Evolutionary conservation across 257 asterid genomes (phyloP).

Genomic region (Salvia hispanica): DNA sequence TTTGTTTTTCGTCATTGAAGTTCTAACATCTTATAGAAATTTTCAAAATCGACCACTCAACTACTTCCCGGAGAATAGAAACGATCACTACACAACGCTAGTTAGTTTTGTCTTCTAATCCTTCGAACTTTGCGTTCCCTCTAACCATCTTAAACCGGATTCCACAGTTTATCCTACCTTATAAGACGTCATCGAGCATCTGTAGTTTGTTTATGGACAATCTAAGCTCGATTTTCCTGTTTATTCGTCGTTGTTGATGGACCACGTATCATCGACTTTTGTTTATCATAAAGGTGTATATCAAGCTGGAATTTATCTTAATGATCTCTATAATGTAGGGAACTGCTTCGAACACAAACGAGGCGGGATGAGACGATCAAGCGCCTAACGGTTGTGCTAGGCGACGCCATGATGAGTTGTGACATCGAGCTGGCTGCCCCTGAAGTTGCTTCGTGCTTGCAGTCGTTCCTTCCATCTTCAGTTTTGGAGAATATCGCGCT

Average conservation of each 20-base stretch:
- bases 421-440: conserved; percentile 64
- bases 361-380: conserved; percentile 54
- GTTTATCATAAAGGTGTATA: background rate
- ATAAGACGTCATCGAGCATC: background rate
- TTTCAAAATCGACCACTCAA: background rate
- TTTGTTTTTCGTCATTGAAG: background rate
- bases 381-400: conserved; percentile 44
- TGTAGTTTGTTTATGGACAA: too few species aligned
- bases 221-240: too few species aligned
- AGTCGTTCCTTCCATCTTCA: conserved; percentile 55
- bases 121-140: background rate
- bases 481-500: conserved; percentile 50
- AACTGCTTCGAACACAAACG: conserved; percentile 56
- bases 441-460: conserved; percentile 53
- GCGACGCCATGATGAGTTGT: conserved; percentile 66
- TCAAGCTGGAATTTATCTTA: background rate
- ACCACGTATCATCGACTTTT: background rate
- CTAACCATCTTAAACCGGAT: background rate
- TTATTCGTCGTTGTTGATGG: background rate
- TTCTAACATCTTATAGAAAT: background rate
- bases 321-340: conserved; percentile 39
- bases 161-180: background rate
- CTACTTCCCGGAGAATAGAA: background rate
- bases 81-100: background rate
- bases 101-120: background rate